phyloP scores from a whole-genome alignment of 768 basidiomycete species.

The Russula dissimulans region DNA sequence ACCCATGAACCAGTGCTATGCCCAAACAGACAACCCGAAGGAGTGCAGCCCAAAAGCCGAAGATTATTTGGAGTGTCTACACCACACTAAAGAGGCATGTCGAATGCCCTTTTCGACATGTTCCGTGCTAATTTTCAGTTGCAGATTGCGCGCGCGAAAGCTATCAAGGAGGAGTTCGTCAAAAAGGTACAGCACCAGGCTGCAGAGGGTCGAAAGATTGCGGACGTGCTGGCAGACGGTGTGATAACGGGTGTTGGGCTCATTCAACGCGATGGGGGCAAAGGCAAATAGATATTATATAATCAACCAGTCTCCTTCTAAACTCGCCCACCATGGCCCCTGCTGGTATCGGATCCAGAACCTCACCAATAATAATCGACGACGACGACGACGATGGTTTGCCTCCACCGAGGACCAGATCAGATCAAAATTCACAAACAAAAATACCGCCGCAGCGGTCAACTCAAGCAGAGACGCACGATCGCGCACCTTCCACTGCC shows the following conservation, averaged over 20 bases:
- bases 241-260: constrained; percentile 70
- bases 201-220: constrained; percentile 60
- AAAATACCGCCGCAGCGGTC: neutral
- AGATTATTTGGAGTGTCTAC: constrained; percentile 90
- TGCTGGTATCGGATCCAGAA: constrained; percentile 11
- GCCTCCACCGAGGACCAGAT: neutral
- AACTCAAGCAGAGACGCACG: neutral
- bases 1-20: constrained; percentile 59
- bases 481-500: neutral
- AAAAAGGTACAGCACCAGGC: constrained; percentile 55
- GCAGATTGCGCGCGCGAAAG: constrained; percentile 57
- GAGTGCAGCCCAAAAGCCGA: constrained; percentile 65
- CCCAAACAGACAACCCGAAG: constrained; percentile 61
- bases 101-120: neutral
- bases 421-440: neutral
- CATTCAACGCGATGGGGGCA: constrained; percentile 41
- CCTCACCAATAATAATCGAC: constrained; percentile 18
- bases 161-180: constrained; percentile 62
- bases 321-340: constrained; percentile 1
- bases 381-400: constrained; percentile 13
- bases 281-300: constrained; percentile 13
- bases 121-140: neutral
- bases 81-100: constrained; percentile 79
- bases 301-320: neutral
- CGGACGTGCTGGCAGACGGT: constrained; percentile 63